Evolutionary conservation across 2,329 filamentous ascomycete species (phyloP).

Genomic region (Raffaelea albimanens): DNA sequence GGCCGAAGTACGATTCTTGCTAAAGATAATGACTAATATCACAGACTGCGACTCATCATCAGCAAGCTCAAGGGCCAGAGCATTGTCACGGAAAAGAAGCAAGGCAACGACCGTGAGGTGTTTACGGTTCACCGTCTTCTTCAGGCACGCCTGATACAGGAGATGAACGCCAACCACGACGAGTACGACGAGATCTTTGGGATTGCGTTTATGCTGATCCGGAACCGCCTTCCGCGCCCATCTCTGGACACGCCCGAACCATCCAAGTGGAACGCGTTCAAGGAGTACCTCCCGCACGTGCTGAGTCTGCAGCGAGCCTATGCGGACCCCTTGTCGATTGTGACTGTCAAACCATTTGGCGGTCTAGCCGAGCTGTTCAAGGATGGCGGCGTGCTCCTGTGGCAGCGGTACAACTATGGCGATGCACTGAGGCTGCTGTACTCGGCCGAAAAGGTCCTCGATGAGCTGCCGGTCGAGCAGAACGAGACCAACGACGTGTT

Average conservation of each 20-base stretch:
- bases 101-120: constrained; percentile 6
- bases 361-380: constrained; percentile 11
- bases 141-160: constrained; percentile 7
- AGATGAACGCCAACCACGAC: constrained; percentile 6
- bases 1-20: too few species aligned
- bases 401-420: constrained; percentile 10
- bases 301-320: constrained; percentile 12
- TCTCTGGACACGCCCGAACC: constrained; percentile 11
- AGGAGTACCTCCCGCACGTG: constrained; percentile 11
- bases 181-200: constrained; percentile 10
- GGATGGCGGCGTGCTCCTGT: constrained; percentile 11
- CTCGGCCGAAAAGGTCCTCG: constrained; percentile 10
- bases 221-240: constrained; percentile 8
- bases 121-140: constrained; percentile 11
- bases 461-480: not conserved
- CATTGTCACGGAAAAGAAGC: constrained; percentile 6
- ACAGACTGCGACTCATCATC: constrained; percentile 8
- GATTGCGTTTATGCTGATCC: constrained; percentile 10
- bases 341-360: constrained; percentile 10
- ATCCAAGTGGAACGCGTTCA: constrained; percentile 9
- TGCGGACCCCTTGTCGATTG: constrained; percentile 10
- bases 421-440: constrained; percentile 10
- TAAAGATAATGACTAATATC: too few species aligned
- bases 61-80: constrained; percentile 11
- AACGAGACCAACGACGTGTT: not conserved